phyloP scores from a whole-genome alignment of 352 stramenopile genomes.

The Phytophthora pseudosyringae region DNA sequence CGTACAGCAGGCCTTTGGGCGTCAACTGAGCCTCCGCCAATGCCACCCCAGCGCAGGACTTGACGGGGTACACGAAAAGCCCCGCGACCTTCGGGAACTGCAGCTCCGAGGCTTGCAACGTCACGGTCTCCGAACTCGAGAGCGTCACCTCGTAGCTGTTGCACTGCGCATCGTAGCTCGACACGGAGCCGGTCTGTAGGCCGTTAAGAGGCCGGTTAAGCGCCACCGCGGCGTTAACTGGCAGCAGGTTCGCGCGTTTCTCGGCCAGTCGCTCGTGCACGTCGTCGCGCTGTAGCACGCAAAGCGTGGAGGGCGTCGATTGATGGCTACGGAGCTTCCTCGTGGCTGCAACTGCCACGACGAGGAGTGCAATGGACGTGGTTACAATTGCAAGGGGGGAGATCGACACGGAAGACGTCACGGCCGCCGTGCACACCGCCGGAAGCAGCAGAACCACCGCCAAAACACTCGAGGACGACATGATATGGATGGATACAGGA shows the following conservation, averaged over 20 bases:
- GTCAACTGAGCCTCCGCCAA: slow-evolving; percentile 55
- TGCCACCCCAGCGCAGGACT: slow-evolving; percentile 76
- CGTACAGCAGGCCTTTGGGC: slow-evolving; percentile 63
- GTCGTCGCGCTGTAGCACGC: slow-evolving; percentile 44
- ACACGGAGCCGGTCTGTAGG: slow-evolving; percentile 22
- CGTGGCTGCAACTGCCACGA: slow-evolving; percentile 9
- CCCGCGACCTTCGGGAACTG: slow-evolving; percentile 45
- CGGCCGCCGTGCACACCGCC: slow-evolving; percentile 3
- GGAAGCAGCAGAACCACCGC: slow-evolving; percentile 10
- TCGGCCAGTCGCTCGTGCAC: slow-evolving; percentile 33
- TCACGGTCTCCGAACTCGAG: slow-evolving; percentile 11
- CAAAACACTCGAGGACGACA: background rate
- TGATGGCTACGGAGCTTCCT: slow-evolving; percentile 7
- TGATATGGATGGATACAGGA: background rate
- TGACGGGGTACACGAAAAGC: slow-evolving; percentile 85
- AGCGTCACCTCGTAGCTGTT: slow-evolving; percentile 48
- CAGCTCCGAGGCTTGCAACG: slow-evolving; percentile 31
- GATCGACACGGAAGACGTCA: background rate
- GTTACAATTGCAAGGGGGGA: slow-evolving; percentile 1
- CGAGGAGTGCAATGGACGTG: slow-evolving; percentile 15
- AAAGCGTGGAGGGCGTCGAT: background rate
- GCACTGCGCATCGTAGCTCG: slow-evolving; percentile 26
- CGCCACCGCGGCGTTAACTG: slow-evolving; percentile 32
- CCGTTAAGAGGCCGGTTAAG: slow-evolving; percentile 13
- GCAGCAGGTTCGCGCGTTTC: slow-evolving; percentile 26